Evolutionary conservation across 1,284 basidiomycete species (phyloP), one percentile per base, ranked within the genome.

Genomic region (Phellinidium pouzarii): DNA sequence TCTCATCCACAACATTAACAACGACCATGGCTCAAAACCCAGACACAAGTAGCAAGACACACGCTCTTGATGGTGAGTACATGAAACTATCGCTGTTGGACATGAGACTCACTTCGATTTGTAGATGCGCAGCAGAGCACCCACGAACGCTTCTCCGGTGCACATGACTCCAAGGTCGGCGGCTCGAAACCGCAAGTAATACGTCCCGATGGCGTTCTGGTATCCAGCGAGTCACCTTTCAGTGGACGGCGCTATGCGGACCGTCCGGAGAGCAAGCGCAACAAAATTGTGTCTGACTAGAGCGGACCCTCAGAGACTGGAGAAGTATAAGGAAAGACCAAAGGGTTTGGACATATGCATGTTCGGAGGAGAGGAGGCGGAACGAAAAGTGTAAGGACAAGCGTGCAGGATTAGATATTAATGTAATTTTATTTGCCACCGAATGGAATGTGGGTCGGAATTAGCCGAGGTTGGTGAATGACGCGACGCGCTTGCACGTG

Each of bases 191-290:
- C n/a, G n/a, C n/a, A n/a, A n/a, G n/a, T 40, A 17, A 17, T 17
- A 2, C 14, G 19, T n/a, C 46, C 52, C 22, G 23, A 27, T 9
- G 52, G 52, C 12, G 40, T 48, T 9, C 26, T 53, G 26, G 47
- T 44, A 5, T 31, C 52, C 5, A 37, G 41, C 11, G 46, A 48
- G 20, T 23, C 45, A 9, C 40, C 22, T 1, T 22, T 49, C 9
- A 42, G 27, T 31, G 52, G 52, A 19, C 47, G 42, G 40, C 48
- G 53, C 11, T 50, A 51, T 20, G 43, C 53, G 14, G 53, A 51
- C 26, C 48, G 53, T 3, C 43, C 53, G 49, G 53, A 55, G 27
- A 47, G 42, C 43, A 49, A 55, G 44, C 42, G 53, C 26, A 29
- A 44, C 14, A 20, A 37, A 3, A 46, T 43, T 5, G 23, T 40